phyloP scores from a whole-genome alignment of 2,329 filamentous ascomycete species.

The Exophiala dermatitidis region DNA sequence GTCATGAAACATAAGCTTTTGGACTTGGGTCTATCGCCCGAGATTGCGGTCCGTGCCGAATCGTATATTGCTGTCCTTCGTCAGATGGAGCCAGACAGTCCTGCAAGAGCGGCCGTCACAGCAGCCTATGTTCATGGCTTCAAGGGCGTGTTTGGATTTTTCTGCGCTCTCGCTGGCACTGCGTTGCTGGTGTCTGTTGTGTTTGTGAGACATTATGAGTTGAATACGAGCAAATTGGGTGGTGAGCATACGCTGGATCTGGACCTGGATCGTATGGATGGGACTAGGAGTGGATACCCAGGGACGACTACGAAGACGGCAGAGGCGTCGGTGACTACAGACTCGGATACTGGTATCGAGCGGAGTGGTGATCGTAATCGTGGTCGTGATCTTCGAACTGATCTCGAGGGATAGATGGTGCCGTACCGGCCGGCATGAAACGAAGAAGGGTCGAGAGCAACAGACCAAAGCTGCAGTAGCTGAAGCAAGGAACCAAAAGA shows the following conservation, averaged over 20 bases:
- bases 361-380: too few species aligned
- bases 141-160: slow-evolving; percentile 17
- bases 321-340: too few species aligned
- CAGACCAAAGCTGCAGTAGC: too few species aligned
- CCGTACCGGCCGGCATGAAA: too few species aligned
- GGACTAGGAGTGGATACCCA: too few species aligned
- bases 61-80: slow-evolving; percentile 11
- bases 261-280: too few species aligned
- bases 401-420: too few species aligned
- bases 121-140: slow-evolving; percentile 14
- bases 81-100: not conserved
- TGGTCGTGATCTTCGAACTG: too few species aligned
- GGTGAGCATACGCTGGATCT: slow-evolving; percentile 10
- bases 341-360: too few species aligned
- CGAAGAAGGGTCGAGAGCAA: too few species aligned
- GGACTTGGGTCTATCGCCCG: slow-evolving; percentile 8
- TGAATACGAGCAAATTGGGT: slow-evolving; percentile 16
- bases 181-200: slow-evolving; percentile 8
- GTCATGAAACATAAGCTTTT: slow-evolving; percentile 31
- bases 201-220: slow-evolving; percentile 15
- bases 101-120: slow-evolving; percentile 3
- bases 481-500: too few species aligned
- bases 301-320: too few species aligned
- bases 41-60: slow-evolving; percentile 17
- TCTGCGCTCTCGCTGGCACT: slow-evolving; percentile 10